Evolutionary conservation across 208 protist species (phyloP), one percentile per base, ranked within the genome.

Genomic region (Herpetomonas tarakana): DNA sequence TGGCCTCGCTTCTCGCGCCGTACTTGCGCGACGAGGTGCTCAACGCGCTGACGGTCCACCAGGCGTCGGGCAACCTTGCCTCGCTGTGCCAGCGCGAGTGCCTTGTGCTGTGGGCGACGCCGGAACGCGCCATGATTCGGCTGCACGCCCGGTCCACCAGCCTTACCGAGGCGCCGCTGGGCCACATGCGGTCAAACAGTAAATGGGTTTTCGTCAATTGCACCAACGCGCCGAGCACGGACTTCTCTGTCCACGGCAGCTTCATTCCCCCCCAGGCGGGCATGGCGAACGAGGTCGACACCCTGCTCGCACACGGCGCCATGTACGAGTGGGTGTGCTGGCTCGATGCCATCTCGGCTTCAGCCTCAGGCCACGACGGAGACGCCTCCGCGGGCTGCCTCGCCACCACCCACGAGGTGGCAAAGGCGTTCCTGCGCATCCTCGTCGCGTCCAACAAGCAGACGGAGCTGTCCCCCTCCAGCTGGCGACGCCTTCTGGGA

Each of bases 231-330:
- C 12, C 55, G 7, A 28, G 24, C 47, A 31, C 69, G 24, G 14
- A 51, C 16, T 58, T 85, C n/a, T 27, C 29, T 7, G 52, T 80
- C 14, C 62, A 81, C 49, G 78, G 78, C 11, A 45, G 70, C 55
- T 73, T 72, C 47, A 71, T 55, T 21, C 65, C 66, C 9, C 71
- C 71, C 4, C 65, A 52, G 16, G 61, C 62, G 49, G 62, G 62
- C 0, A 67, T 56, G 47, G 67, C 66, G 7, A 63, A 66, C 45
- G 68, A 47, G 35, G 58, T 69, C 11, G 57, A 70, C 57, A 65
- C 78, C 28, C 62, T 88, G 16, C 56, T 91, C 30, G 66, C 69
- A 21, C 77, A 79, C 47, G 80, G 80, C n/a, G 83, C 74, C 19
- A 56, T 76, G 30, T 51, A 54, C 22, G 65, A 88, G 69, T 86